phyloP scores from a whole-genome alignment of 2,329 filamentous ascomycete genomes.

The Rhynchosporium graminicola region DNA sequence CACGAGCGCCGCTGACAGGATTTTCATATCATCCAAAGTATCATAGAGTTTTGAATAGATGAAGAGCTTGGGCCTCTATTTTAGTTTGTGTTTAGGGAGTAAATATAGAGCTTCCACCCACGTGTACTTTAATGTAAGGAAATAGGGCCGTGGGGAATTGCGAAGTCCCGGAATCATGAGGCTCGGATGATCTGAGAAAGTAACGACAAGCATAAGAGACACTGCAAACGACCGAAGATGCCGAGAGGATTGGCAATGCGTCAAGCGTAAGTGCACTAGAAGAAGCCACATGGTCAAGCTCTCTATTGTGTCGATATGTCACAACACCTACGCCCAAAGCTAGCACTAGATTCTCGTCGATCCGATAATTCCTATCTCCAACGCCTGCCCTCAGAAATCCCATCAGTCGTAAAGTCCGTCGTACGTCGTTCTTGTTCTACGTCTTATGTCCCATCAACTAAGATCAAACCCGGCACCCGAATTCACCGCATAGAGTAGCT shows the following conservation, averaged over 20 bases:
- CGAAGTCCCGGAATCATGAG: too few relatives aligned
- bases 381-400: neutral
- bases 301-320: neutral
- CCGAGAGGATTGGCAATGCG: too few relatives aligned
- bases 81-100: constrained; percentile 26
- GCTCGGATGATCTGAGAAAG: too few relatives aligned
- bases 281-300: neutral
- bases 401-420: neutral
- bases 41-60: constrained; percentile 15
- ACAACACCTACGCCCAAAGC: neutral
- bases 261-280: neutral
- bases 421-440: neutral
- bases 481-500: constrained; percentile 86
- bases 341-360: neutral
- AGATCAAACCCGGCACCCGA: constrained; percentile 92
- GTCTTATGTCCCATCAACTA: constrained; percentile 26
- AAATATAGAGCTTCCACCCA: constrained; percentile 44
- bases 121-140: constrained; percentile 45
- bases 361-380: neutral
- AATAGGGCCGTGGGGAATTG: too few relatives aligned
- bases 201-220: too few relatives aligned
- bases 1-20: constrained; percentile 46
- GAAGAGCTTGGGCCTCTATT: neutral
- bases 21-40: constrained; percentile 37
- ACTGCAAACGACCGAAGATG: too few relatives aligned